phyloP scores from a whole-genome alignment of 73 alveolate species.

The Tetrahymena borealis region DNA sequence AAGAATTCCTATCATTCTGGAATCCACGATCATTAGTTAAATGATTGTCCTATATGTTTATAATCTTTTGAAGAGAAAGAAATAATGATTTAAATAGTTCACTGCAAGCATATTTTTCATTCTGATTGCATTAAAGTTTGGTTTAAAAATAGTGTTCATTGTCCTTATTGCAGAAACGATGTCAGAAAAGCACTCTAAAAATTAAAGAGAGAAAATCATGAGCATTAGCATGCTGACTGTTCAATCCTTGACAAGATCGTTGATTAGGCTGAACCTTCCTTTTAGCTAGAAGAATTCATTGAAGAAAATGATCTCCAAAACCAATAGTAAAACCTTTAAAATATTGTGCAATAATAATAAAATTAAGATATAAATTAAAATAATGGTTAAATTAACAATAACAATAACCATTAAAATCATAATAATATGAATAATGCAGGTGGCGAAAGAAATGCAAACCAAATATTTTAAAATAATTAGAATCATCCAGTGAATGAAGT shows the following conservation, averaged over 20 bases:
- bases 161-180: neutral
- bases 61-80: neutral
- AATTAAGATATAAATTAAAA: neutral
- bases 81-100: neutral
- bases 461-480: neutral
- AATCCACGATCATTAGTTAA: neutral
- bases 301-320: neutral
- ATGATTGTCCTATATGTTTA: neutral
- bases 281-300: neutral
- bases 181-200: neutral
- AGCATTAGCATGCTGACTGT: neutral
- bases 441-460: neutral
- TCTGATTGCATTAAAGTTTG: neutral
- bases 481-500: neutral
- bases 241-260: neutral
- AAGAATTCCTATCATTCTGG: neutral
- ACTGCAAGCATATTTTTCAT: neutral
- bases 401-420: too few relatives aligned
- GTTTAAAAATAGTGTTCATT: neutral
- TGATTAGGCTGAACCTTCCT: neutral
- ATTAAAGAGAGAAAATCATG: neutral
- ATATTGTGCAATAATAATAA: neutral
- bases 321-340: neutral
- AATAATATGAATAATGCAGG: neutral
- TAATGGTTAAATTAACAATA: neutral